A percentile compares a stretch with the other conserved stretches of the same genome.
Conservation (phyloP, 176 grass and related monocot species). For the Hsuehochloa calcarea region DNA sequence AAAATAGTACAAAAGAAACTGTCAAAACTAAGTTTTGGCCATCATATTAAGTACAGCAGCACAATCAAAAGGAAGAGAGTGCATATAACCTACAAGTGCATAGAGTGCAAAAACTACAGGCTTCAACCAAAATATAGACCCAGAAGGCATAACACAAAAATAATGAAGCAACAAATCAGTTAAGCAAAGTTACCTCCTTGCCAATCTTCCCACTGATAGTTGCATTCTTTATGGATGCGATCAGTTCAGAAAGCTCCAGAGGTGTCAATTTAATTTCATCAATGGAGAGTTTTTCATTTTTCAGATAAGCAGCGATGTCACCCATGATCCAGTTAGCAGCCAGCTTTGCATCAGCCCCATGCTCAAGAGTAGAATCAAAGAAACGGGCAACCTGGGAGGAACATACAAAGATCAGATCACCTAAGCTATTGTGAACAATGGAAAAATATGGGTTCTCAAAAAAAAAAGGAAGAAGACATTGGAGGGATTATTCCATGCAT, state of each 20-base stretch:
- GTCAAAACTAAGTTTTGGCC: background rate
- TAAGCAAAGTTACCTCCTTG: slow-evolving; percentile 64
- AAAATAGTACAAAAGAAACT: slow-evolving; percentile 1
- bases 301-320: slow-evolving; percentile 87
- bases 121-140: background rate
- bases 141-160: background rate
- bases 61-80: background rate
- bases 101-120: background rate
- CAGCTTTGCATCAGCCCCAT: slow-evolving; percentile 81
- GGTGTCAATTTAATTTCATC: slow-evolving; percentile 87
- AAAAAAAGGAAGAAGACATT: background rate
- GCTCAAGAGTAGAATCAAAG: slow-evolving; percentile 77
- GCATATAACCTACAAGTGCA: background rate
- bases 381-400: slow-evolving; percentile 78
- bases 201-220: slow-evolving; percentile 97
- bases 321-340: slow-evolving; percentile 98
- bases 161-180: background rate
- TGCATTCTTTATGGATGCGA: slow-evolving; percentile 73
- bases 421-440: slow-evolving; percentile 13
- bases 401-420: slow-evolving; percentile 14
- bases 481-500: background rate
- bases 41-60: background rate
- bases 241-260: slow-evolving; percentile 71
- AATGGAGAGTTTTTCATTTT: slow-evolving; percentile 77
- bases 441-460: background rate